Base-by-base conservation (phyloP, 75 land plant genomes). In the Ceratopteris richardii region DNA sequence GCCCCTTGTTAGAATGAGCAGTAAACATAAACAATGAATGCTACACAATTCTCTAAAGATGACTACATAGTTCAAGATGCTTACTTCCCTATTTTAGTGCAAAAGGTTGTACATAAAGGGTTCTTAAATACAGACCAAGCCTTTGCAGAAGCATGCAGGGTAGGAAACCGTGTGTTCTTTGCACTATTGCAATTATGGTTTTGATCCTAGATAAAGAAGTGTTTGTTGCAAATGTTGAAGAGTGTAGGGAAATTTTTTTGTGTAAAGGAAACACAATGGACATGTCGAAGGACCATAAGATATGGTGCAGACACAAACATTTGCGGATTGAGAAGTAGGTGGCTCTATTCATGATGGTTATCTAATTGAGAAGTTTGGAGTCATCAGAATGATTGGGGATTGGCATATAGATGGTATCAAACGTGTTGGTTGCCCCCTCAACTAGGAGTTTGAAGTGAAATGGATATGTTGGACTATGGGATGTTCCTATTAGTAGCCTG, bases 381-480 rank as follows among this genome's bases (percentile, higher is more conserved):
- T 90, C 18, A 78, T 92, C 17, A 83, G 96, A 21, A 92, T 92
- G 27, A 62, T 86, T 7, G 96, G 96, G 36, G 92, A 86, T 40
- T 90, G 96, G 96, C 96, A 90, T 65, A 73, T 90, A 68, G 80
- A 83, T 71, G 96, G 96, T 30, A 33, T 90, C 72, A 90, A 90
- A 58, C 60, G 36, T 63, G 65, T 13, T 48, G 84, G 77, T 2
- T 76, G 78, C 19, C 96, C 96, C 18, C 74, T 90, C 5, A 86
- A 74, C 51, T 92, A 82, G 9, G 78, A 81, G 63, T 92, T 92
- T 37, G 96, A 90, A 66, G 19, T 86, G 12, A 76, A 78, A 76
- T 17, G 96, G 87, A 13, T 86, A 85, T 63, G 96, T 87, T 73
- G 96, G 96, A 19, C 57, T 90, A 16, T 90, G 96, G 96, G 96